A percentile compares a stretch with the other conserved stretches of the same genome.
These are phyloP conservation scores for Galeopsis tetrahit DNA, from an alignment of 257 asterid species.

Conservation along the genomic window DNA sequence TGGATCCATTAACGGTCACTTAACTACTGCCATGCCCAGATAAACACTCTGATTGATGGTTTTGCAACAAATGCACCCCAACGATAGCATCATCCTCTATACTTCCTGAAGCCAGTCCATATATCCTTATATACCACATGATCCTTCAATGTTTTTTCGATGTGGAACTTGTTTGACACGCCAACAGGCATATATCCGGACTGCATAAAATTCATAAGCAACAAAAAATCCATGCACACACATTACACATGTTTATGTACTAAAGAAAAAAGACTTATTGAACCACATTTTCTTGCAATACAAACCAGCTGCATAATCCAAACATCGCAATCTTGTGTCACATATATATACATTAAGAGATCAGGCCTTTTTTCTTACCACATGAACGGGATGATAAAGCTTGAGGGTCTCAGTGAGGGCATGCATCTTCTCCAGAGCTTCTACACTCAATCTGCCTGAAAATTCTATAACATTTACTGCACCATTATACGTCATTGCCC, in stretches of 20 bases:
- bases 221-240: background rate
- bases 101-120: conserved; percentile 40
- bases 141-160: no score
- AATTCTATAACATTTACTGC: no score
- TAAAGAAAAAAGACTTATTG: conserved; percentile 51
- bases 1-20: background rate
- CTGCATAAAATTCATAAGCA: conserved; percentile 12
- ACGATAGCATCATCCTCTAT: conserved; percentile 52
- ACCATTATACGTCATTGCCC: no score
- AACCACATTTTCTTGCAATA: conserved; percentile 79
- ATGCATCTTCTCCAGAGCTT: no score
- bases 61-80: conserved; percentile 76
- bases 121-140: conserved; percentile 12
- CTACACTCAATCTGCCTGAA: no score
- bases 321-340: conserved; percentile 24
- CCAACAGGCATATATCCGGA: no score
- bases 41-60: conserved; percentile 50
- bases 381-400: no score
- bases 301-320: conserved; percentile 65
- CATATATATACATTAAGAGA: no score
- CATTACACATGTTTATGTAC: background rate
- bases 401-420: no score
- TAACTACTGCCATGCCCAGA: conserved; percentile 49
- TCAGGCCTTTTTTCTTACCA: no score
- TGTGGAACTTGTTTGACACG: no score